Percentiles rank a stretch among this genome's conserved stretches.
Conservation (phyloP, 108 stramenopile species). For the Chaetoceros muelleri region DNA sequence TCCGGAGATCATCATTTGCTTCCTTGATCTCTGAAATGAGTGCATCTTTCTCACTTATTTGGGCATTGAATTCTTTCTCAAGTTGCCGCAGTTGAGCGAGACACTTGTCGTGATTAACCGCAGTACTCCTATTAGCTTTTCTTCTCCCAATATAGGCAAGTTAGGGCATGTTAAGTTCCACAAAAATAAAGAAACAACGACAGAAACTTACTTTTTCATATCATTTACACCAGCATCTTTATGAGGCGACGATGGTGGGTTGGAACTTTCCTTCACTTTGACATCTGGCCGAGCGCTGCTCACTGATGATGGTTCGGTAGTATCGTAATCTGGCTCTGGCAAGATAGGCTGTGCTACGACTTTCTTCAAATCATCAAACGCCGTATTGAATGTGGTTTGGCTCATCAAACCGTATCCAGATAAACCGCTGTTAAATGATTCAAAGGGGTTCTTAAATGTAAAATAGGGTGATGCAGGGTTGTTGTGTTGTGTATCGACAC, state of each 20-base stretch:
- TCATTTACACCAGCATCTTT: slow-evolving; percentile 15
- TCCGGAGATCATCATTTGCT: neutral
- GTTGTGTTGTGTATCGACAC: slow-evolving; percentile 9
- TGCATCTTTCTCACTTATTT: neutral
- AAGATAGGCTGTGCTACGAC: slow-evolving; percentile 71
- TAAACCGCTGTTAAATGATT: slow-evolving; percentile 65
- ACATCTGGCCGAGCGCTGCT: slow-evolving; percentile 83
- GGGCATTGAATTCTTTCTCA: neutral
- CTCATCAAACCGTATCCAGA: slow-evolving; percentile 75
- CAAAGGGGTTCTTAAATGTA: slow-evolving; percentile 57
- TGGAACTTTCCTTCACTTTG: slow-evolving; percentile 43
- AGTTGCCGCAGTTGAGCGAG: neutral
- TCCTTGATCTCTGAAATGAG: neutral
- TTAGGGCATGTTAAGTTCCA: no score
- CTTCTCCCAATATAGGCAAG: no score
- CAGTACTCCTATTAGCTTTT: neutral
- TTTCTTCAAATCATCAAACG: slow-evolving; percentile 47
- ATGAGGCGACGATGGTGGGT: slow-evolving; percentile 40
- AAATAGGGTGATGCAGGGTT: slow-evolving; percentile 60
- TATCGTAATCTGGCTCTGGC: slow-evolving; percentile 77
- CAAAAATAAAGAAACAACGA: no score
- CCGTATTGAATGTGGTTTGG: slow-evolving; percentile 27
- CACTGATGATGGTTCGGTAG: slow-evolving; percentile 90
- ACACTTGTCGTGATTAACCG: neutral
- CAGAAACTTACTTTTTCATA: no score